These are phyloP conservation scores for Euphorbia celastroides DNA, from an alignment of 441 rosid genomes.

Conservation along the genomic window DNA sequence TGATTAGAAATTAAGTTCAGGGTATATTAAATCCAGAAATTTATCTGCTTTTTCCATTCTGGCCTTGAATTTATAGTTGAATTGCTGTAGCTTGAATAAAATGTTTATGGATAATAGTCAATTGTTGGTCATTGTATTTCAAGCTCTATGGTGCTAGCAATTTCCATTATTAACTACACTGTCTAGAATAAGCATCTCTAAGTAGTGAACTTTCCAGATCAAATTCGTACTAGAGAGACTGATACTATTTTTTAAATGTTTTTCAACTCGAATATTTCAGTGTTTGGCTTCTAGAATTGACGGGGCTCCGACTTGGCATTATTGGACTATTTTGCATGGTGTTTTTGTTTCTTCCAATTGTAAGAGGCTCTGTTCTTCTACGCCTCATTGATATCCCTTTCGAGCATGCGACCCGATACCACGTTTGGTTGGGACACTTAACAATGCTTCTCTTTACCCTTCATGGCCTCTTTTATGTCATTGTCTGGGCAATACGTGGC, in stretches of 20 bases:
- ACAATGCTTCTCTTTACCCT: slow-evolving; percentile 42
- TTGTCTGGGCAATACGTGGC: slow-evolving; percentile 40
- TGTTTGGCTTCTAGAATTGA: slow-evolving; percentile 42
- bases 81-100: background rate
- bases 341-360: slow-evolving; percentile 54
- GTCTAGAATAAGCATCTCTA: background rate
- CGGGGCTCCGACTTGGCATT: slow-evolving; percentile 72
- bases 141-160: background rate
- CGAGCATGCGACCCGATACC: slow-evolving; percentile 57
- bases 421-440: slow-evolving; percentile 56
- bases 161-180: background rate
- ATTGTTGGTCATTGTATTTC: background rate
- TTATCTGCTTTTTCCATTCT: background rate
- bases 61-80: background rate
- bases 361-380: slow-evolving; percentile 53
- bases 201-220: slow-evolving; percentile 3
- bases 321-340: slow-evolving; percentile 69
- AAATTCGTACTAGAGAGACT: background rate
- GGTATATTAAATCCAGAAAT: background rate
- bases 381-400: slow-evolving; percentile 51
- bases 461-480: slow-evolving; percentile 47
- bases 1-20: background rate
- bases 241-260: slow-evolving; percentile 13
- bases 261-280: slow-evolving; percentile 34
- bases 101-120: background rate